These are phyloP conservation scores for Xylariaceae sp. DNA, from an alignment of 2,329 filamentous ascomycete genomes.

Conservation along the genomic window DNA sequence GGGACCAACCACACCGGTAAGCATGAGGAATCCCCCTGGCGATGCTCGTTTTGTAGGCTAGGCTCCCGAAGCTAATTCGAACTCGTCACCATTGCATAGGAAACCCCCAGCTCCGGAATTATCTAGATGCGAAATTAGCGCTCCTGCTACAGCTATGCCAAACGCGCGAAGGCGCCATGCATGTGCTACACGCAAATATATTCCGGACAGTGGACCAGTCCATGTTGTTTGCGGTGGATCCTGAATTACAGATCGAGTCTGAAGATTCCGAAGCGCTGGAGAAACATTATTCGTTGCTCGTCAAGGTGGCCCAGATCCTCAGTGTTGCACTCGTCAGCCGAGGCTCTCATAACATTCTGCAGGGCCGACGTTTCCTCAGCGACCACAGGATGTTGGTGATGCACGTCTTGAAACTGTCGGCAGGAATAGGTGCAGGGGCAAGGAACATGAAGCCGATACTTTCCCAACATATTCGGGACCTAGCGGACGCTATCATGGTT, in stretches of 20 bases:
- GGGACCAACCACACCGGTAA: conserved; percentile 54
- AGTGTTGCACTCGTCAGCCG: conserved; percentile 76
- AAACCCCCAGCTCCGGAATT: conserved; percentile 45
- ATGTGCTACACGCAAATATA: conserved; percentile 83
- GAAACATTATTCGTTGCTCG: conserved; percentile 79
- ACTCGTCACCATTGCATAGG: conserved; percentile 26
- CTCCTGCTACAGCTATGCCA: conserved; percentile 81
- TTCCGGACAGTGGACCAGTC: conserved; percentile 78
- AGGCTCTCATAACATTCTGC: conserved; percentile 76
- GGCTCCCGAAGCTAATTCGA: conserved; percentile 15
- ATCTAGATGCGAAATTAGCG: conserved; percentile 68
- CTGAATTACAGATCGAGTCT: conserved; percentile 79
- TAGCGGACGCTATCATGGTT: conserved; percentile 81
- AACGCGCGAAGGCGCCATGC: conserved; percentile 75
- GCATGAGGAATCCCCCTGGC: conserved; percentile 20
- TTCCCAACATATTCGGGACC: conserved; percentile 63
- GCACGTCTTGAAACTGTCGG: conserved; percentile 84
- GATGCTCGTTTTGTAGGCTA: conserved; percentile 5
- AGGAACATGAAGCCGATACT: conserved; percentile 39
- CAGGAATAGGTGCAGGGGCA: conserved; percentile 62
- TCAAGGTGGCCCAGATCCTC: conserved; percentile 75
- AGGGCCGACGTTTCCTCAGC: conserved; percentile 73
- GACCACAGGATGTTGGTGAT: conserved; percentile 82
- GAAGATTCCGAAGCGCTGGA: conserved; percentile 66
- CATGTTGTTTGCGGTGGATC: conserved; percentile 82